phyloP scores from a whole-genome alignment of 257 asterid genomes.

The Ilex asprella region DNA sequence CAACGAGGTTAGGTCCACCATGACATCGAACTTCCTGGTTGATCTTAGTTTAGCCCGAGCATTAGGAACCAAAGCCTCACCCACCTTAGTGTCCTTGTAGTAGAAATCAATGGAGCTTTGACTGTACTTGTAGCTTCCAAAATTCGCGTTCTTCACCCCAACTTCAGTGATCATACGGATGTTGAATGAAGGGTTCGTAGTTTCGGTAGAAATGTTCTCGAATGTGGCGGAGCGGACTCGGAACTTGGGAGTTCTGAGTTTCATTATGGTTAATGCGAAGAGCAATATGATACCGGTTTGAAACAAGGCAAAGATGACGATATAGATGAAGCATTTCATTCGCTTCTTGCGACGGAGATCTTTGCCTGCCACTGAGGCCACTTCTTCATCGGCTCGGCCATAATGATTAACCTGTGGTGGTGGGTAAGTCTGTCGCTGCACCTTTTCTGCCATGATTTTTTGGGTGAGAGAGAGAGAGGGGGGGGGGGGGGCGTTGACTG shows the following conservation, averaged over 20 bases:
- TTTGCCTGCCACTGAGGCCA: conserved; percentile 7
- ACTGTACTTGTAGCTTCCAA: conserved; percentile 8
- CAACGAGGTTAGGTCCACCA: conserved; percentile 9
- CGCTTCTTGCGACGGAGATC: conserved; percentile 16
- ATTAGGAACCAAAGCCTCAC: conserved; percentile 4
- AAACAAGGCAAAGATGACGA: conserved; percentile 7
- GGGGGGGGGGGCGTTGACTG: not conserved
- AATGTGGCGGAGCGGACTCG: conserved; percentile 14
- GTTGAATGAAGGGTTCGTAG: conserved; percentile 11
- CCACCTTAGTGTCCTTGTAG: conserved; percentile 8
- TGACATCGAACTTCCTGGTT: conserved; percentile 6
- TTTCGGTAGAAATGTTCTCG: not conserved
- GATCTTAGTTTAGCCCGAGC: conserved; percentile 6
- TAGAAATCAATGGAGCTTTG: conserved; percentile 14
- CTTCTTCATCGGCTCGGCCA: conserved; percentile 21
- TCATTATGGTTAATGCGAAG: conserved; percentile 11
- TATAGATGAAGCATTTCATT: conserved; percentile 7
- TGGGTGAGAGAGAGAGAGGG: not conserved
- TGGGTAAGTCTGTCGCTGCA: not conserved
- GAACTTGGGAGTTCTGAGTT: conserved; percentile 7
- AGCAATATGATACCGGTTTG: conserved; percentile 3
- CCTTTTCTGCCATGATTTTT: not conserved
- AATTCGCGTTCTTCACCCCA: conserved; percentile 12
- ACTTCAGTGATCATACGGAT: conserved; percentile 10
- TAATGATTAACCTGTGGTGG: conserved; percentile 13